These are phyloP conservation scores for Diaporthe citri DNA, from an alignment of 2,329 filamentous ascomycete genomes.

Conservation along the genomic window DNA sequence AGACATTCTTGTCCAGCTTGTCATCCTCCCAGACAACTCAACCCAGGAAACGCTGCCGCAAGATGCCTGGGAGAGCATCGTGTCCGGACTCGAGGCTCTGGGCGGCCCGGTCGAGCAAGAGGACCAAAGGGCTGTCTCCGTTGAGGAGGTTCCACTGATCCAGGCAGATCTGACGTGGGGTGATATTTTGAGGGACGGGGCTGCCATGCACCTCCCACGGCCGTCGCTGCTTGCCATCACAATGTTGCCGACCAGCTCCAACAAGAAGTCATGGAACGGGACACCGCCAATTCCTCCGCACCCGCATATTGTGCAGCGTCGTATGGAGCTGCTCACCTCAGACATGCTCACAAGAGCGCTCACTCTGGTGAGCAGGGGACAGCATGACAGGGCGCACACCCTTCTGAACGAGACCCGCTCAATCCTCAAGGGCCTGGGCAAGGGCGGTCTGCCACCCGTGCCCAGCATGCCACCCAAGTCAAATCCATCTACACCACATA, in stretches of 20 bases:
- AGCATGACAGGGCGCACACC: constrained; percentile 94
- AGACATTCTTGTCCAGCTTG: constrained; percentile 93
- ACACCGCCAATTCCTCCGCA: constrained; percentile 92
- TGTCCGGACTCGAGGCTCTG: constrained; percentile 93
- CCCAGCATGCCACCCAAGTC: constrained; percentile 70
- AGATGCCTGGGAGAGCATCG: constrained; percentile 97
- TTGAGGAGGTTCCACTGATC: constrained; percentile 94
- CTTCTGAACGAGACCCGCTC: constrained; percentile 93
- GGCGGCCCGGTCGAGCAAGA: constrained; percentile 90
- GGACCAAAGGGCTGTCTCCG: constrained; percentile 83
- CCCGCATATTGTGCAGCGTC: constrained; percentile 92
- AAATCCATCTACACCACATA: constrained; percentile 63
- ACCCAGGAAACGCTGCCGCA: constrained; percentile 88
- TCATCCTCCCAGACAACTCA: constrained; percentile 88
- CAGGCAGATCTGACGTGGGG: constrained; percentile 95
- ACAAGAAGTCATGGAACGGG: constrained; percentile 73
- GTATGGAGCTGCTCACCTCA: constrained; percentile 97
- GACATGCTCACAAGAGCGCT: constrained; percentile 97
- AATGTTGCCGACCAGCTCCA: constrained; percentile 81
- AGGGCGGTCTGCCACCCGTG: constrained; percentile 92
- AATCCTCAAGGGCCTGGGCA: constrained; percentile 95
- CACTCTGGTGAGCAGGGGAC: constrained; percentile 89
- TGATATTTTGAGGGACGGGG: constrained; percentile 91
- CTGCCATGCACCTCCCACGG: constrained; percentile 85
- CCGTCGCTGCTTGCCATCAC: constrained; percentile 95